Base-by-base conservation (phyloP, 2,329 filamentous ascomycete species). In the Chaetomiaceae sp. region DNA sequence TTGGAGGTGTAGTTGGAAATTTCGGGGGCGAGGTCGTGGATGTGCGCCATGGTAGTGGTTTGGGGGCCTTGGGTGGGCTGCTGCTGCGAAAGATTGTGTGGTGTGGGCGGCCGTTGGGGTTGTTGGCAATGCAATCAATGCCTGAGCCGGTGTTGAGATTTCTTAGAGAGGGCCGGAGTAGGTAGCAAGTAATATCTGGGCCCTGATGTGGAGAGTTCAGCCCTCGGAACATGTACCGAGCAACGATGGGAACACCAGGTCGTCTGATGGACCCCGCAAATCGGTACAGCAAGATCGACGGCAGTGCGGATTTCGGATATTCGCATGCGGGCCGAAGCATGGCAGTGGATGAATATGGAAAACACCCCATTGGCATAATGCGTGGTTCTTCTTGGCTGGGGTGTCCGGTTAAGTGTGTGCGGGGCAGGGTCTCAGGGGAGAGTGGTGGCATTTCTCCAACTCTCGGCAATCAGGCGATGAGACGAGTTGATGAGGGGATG, bases 1-100 rank as follows among this genome's bases (percentile, higher is more conserved):
- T 61, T 65, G 29, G 66, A 60, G 36, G 61, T 58, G 44, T 70
- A 69, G n/a, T 62, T 56, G 34, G 66, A 56, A 42, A 69, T 61
- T 34, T 63, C 58, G 11, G 67, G 63, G 11, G 62, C 67, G 27
- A 71, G 61, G 43, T 63, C 63, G 59, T 68, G 66, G 36, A 71
- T 65, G 58, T 71, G 59, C n/a, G 67, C 69, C 68, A 71, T 72
- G 41, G 23, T 56, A 29, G 23, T 8, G 21, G 38, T 37, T 7
- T 34, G 27, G 5, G 14, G 16, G 2, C 3, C 9, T 8, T 16
- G 21, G 32, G 21, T 21, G 6, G 33, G 14, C 25, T 5, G 32
- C n/a, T n/a, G n/a, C n/a, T n/a, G n/a, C n/a, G n/a, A n/a, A n/a
- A n/a, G n/a, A n/a, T n/a, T n/a, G n/a, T n/a, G n/a, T n/a, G n/a